Percentiles rank a stretch among this genome's conserved stretches.
Evolutionary conservation across 768 basidiomycete genomes (phyloP).

Genomic region (Xanthoconium stramineum): DNA sequence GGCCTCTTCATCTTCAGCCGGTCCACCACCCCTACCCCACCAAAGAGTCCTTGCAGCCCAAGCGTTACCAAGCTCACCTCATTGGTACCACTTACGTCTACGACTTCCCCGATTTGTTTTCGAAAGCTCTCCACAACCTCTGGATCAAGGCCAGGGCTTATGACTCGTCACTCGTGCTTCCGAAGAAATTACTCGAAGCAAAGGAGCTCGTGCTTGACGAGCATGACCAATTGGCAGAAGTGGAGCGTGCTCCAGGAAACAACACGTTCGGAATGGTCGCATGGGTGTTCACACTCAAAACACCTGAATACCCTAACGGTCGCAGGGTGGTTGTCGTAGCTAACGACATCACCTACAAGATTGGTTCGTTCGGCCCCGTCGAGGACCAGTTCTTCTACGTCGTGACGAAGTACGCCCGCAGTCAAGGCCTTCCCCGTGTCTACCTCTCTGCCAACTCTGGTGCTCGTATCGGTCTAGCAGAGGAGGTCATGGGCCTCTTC

Average conservation of each 20-base stretch:
- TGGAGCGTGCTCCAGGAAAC: constrained; percentile 89
- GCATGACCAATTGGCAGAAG: constrained; percentile 84
- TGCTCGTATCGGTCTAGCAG: constrained; percentile 92
- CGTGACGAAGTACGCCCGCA: constrained; percentile 90
- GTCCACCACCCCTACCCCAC: constrained; percentile 93
- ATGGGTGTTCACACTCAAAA: constrained; percentile 90
- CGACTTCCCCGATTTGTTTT: constrained; percentile 99
- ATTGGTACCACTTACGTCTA: constrained; percentile 98
- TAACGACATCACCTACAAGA: constrained; percentile 98
- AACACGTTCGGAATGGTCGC: constrained; percentile 98
- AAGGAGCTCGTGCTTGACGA: constrained; percentile 94
- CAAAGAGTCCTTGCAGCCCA: constrained; percentile 97
- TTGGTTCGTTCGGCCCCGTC: constrained; percentile 93
- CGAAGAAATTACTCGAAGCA: constrained; percentile 76
- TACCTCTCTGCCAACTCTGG: constrained; percentile 99
- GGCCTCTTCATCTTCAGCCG: constrained; percentile 92
- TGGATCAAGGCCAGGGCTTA: constrained; percentile 73
- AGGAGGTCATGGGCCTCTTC: constrained; percentile 86
- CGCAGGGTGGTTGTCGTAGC: constrained; percentile 87
- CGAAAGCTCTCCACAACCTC: constrained; percentile 91
- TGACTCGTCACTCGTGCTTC: constrained; percentile 65
- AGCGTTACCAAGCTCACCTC: constrained; percentile 97
- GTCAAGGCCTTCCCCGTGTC: constrained; percentile 85
- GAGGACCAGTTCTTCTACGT: constrained; percentile 98
- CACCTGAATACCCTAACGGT: constrained; percentile 89